These are phyloP conservation scores for Pichia insulana DNA, from an alignment of 805 yeast species.

Conservation along the genomic window DNA sequence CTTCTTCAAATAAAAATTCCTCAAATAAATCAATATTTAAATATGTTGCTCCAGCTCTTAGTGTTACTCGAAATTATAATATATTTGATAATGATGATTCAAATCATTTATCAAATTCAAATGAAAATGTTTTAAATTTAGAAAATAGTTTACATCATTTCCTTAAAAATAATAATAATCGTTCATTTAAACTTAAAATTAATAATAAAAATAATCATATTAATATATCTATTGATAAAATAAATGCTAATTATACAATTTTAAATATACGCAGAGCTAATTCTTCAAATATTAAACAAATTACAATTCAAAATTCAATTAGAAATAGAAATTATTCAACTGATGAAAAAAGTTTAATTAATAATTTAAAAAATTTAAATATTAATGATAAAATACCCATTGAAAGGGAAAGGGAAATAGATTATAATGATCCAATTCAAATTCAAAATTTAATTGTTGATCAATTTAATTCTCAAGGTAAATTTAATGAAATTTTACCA, in stretches of 20 bases:
- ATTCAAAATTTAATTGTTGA: constrained; percentile 20
- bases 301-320: constrained; percentile 12
- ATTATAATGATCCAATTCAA: constrained; percentile 8
- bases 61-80: constrained; percentile 24
- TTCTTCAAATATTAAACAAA: constrained; percentile 21
- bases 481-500: constrained; percentile 28
- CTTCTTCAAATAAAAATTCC: constrained; percentile 12
- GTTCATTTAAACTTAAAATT: no score
- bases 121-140: not conserved
- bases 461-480: constrained; percentile 15
- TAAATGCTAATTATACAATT: constrained; percentile 16
- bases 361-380: constrained; percentile 12
- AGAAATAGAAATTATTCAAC: constrained; percentile 8
- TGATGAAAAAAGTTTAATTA: constrained; percentile 10
- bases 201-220: constrained; percentile 25
- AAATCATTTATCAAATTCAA: constrained; percentile 5
- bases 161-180: no score
- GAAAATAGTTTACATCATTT: not conserved
- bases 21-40: constrained; percentile 15
- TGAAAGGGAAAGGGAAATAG: not conserved
- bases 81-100: constrained; percentile 18
- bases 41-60: constrained; percentile 19
- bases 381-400: constrained; percentile 1
- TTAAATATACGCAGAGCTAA: constrained; percentile 24
- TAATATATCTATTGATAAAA: constrained; percentile 19